phyloP scores from a whole-genome alignment of 345 rosid genomes.

The Dipteronia dyeriana region DNA sequence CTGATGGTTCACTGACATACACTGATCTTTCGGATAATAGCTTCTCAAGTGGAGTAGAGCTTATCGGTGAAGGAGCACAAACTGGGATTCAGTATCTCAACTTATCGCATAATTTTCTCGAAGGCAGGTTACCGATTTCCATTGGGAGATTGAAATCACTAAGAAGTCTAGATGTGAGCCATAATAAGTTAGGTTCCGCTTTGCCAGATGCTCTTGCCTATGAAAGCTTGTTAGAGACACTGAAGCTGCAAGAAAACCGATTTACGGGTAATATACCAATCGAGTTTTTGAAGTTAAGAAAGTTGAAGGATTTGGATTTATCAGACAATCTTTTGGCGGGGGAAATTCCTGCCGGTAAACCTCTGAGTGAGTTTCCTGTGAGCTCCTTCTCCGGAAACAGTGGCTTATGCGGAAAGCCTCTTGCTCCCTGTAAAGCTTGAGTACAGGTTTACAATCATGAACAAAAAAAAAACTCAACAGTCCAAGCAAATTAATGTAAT shows the following conservation, averaged over 20 bases:
- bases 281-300: slow-evolving; percentile 44
- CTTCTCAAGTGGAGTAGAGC: slow-evolving; percentile 37
- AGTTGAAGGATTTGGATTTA: slow-evolving; percentile 46
- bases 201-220: slow-evolving; percentile 43
- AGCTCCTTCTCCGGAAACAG: slow-evolving; percentile 49
- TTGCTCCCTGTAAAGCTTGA: slow-evolving; percentile 39
- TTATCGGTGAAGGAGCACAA: slow-evolving; percentile 34
- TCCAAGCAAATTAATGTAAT: slow-evolving; percentile 9
- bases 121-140: slow-evolving; percentile 29
- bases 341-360: slow-evolving; percentile 47
- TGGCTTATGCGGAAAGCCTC: slow-evolving; percentile 65
- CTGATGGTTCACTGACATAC: slow-evolving; percentile 43
- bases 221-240: slow-evolving; percentile 37
- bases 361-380: slow-evolving; percentile 47
- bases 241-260: slow-evolving; percentile 53
- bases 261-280: slow-evolving; percentile 46
- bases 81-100: slow-evolving; percentile 37
- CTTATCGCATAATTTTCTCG: slow-evolving; percentile 38
- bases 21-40: slow-evolving; percentile 52
- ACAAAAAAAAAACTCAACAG: no score
- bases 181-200: slow-evolving; percentile 34
- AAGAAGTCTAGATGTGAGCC: slow-evolving; percentile 46
- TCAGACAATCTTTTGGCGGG: slow-evolving; percentile 57
- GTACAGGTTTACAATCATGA: not conserved
- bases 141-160: slow-evolving; percentile 31